Percentiles rank a stretch among this genome's conserved stretches.
These are phyloP conservation scores for Arthromyces matolae DNA, from an alignment of 768 basidiomycete genomes.

Conservation along the genomic window DNA sequence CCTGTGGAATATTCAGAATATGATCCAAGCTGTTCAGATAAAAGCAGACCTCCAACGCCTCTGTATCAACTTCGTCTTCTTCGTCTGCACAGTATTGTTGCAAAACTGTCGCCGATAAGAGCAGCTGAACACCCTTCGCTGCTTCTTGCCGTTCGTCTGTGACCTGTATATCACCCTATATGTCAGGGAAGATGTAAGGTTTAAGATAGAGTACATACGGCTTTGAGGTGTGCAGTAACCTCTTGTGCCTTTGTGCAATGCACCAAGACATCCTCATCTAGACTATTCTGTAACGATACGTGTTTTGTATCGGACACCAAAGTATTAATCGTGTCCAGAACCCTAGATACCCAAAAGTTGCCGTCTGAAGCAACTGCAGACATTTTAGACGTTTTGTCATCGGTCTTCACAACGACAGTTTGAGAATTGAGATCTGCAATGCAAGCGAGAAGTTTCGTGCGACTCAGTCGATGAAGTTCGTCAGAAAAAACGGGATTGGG, in stretches of 20 bases:
- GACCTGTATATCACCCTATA: conserved; percentile 12
- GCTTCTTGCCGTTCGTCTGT: conserved; percentile 45
- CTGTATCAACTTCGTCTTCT: conserved; percentile 46
- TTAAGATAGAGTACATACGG: conserved; percentile 30
- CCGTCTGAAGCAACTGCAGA: conserved; percentile 66
- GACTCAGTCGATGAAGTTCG: conserved; percentile 59
- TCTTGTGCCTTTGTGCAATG: conserved; percentile 44
- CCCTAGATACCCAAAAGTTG: conserved; percentile 74
- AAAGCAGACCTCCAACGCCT: conserved; percentile 58
- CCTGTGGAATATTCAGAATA: conserved; percentile 33
- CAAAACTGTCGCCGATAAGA: conserved; percentile 67
- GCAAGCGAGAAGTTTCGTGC: conserved; percentile 65
- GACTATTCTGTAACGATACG: conserved; percentile 44
- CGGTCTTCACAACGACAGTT: conserved; percentile 46
- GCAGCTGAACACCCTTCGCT: conserved; percentile 65
- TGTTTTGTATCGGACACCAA: conserved; percentile 73
- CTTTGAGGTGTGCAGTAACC: conserved; percentile 36
- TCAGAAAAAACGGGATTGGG: conserved; percentile 75
- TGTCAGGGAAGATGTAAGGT: neutral
- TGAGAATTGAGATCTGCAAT: conserved; percentile 72
- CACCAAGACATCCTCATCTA: conserved; percentile 52
- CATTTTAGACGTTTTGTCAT: conserved; percentile 51
- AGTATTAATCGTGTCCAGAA: conserved; percentile 48
- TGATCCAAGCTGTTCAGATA: neutral
- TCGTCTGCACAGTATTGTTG: conserved; percentile 68